These are phyloP conservation scores for Calycina herbarum DNA, from an alignment of 2,329 filamentous ascomycete species.

Conservation along the genomic window DNA sequence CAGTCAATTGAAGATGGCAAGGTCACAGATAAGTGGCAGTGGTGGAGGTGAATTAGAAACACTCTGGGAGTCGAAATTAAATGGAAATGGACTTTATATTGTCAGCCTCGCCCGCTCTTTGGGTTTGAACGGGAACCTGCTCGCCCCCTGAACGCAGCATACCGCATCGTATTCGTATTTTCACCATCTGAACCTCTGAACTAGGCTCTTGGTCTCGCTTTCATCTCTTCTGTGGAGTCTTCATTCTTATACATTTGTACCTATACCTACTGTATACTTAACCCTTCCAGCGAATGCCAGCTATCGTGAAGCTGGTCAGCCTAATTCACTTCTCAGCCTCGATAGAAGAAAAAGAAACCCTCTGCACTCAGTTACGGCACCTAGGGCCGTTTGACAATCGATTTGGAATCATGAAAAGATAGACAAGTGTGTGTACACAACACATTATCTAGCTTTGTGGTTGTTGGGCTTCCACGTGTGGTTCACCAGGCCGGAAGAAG, in stretches of 20 bases:
- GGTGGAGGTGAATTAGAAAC: not conserved
- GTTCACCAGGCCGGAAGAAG: not conserved
- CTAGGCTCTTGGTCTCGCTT: not conserved
- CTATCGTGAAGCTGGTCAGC: too few relatives aligned
- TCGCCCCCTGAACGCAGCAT: not conserved
- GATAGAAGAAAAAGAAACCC: too few relatives aligned
- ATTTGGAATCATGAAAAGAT: too few relatives aligned
- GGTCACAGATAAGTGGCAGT: not conserved
- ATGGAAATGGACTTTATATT: not conserved
- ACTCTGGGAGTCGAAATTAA: not conserved
- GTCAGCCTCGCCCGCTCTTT: slow-evolving; percentile 1
- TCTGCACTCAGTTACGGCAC: too few relatives aligned
- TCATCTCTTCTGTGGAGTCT: not conserved
- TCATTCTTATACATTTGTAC: not conserved
- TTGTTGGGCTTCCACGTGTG: too few relatives aligned
- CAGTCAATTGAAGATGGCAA: not conserved
- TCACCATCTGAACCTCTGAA: not conserved
- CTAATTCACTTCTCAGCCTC: too few relatives aligned
- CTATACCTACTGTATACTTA: too few relatives aligned
- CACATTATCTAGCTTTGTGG: too few relatives aligned
- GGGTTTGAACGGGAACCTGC: not conserved
- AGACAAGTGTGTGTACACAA: too few relatives aligned
- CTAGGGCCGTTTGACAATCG: too few relatives aligned
- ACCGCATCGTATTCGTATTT: not conserved
- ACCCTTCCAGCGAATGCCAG: too few relatives aligned